Evolutionary conservation across 371 early-diverging fungal species (phyloP), one percentile per base, ranked within the genome.

Genomic region (Apophysomyces sp.): DNA sequence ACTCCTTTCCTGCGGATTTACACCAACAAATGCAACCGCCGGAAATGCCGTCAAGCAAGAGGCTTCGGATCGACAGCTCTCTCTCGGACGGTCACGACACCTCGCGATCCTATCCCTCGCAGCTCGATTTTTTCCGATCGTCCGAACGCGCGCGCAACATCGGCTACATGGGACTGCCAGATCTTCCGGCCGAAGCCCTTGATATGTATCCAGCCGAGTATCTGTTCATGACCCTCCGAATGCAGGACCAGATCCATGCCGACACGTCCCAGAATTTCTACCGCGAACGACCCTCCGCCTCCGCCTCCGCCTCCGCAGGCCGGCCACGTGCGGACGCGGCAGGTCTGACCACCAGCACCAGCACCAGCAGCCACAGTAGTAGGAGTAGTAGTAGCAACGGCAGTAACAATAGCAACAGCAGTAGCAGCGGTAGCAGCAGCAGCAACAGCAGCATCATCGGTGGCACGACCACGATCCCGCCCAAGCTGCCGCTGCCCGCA

Each of bases 401-500:
- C 61, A 29, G 53, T 60, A 40, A 52, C 37, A 44, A 37, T 39
- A 52, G 26, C 49, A 34, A 15, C 21, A 51, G 49, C 52, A 60
- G 7, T 53, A 29, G 3, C 18, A 55, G 29, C 28, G 28, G 41
- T 30, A 49, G 63, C 28, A 57, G 26, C 58, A 56, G 60, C 52
- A 29, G 30, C 41, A 21, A 37, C 57, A 53, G 28, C 58, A 34
- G 36, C 58, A 55, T 57, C 40, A 21, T 57, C 24, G 39, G 52
- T 26, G 13, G 27, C 24, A 30, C 36, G 2, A 30, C 44, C 29
- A 44, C 55, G 15, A 54, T 57, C 13, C 26, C 63, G 12, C 34
- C 57, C 36, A 63, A 63, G 21, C 32, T 67, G 31, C 62, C 61
- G 11, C 55, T 67, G 13, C 67, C 67, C 7, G 40, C 62, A 27